A percentile compares a stretch with the other conserved stretches of the same genome.
phyloP scores from a whole-genome alignment of 2,329 filamentous ascomycete species.

The Alternaria rosae region DNA sequence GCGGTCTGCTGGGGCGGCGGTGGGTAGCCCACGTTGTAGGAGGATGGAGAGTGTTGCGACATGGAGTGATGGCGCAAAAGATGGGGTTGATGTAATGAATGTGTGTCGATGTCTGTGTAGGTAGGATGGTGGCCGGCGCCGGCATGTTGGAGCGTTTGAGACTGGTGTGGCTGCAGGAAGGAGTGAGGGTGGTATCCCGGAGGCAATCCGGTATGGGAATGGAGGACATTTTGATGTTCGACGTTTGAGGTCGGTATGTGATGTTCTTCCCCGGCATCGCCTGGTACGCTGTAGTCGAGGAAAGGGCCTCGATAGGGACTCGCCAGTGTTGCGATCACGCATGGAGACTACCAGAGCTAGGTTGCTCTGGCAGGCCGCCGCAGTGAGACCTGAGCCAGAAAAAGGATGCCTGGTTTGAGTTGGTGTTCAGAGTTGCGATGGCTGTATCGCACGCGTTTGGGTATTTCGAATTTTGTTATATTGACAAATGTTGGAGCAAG shows the following conservation, averaged over 20 bases:
- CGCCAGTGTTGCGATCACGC: slow-evolving; percentile 60
- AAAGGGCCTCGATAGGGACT: slow-evolving; percentile 56
- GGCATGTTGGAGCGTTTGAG: slow-evolving; percentile 51
- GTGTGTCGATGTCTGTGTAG: slow-evolving; percentile 51
- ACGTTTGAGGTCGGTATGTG: slow-evolving; percentile 52
- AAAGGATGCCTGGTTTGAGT: slow-evolving; percentile 49
- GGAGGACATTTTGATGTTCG: slow-evolving; percentile 52
- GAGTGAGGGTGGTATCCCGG: slow-evolving; percentile 44
- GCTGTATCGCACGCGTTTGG: slow-evolving; percentile 53
- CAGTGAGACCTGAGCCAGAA: slow-evolving; percentile 54
- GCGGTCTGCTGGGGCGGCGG: slow-evolving; percentile 37
- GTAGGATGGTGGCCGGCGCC: slow-evolving; percentile 44
- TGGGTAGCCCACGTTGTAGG: slow-evolving; percentile 49
- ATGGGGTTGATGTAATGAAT: slow-evolving; percentile 47
- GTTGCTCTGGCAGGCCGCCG: slow-evolving; percentile 58
- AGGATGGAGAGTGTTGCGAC: slow-evolving; percentile 47
- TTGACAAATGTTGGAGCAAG: slow-evolving; percentile 53
- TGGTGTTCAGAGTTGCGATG: slow-evolving; percentile 41
- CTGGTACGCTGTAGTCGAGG: slow-evolving; percentile 57
- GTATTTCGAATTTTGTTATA: slow-evolving; percentile 49
- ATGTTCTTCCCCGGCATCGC: slow-evolving; percentile 53
- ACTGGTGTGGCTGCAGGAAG: slow-evolving; percentile 48
- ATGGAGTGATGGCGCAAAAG: slow-evolving; percentile 47
- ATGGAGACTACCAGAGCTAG: slow-evolving; percentile 60
- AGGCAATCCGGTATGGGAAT: slow-evolving; percentile 47